These are phyloP conservation scores for Blastobotrys persicus DNA, from an alignment of 1,139 yeast genomes.

Conservation along the genomic window DNA sequence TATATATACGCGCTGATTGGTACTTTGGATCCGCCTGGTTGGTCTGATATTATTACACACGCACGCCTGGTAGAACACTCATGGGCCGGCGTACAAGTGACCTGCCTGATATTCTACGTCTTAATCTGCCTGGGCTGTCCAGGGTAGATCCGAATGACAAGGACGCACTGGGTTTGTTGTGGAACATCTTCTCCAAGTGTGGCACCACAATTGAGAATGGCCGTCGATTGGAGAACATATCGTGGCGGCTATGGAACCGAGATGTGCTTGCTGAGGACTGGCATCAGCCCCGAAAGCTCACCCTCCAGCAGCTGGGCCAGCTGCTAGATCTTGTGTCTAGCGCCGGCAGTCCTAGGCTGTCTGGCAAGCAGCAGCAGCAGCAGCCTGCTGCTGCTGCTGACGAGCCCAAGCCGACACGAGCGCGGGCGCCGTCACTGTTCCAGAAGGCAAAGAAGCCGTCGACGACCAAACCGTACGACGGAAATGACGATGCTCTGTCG, in stretches of 20 bases:
- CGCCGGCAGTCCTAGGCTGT: background rate
- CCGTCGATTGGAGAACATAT: slow-evolving; percentile 53
- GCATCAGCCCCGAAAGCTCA: slow-evolving; percentile 22
- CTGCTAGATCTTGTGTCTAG: slow-evolving; percentile 20
- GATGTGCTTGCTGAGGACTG: slow-evolving; percentile 33
- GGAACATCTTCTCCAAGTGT: slow-evolving; percentile 56
- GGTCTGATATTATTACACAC: background rate
- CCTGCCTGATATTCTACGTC: slow-evolving; percentile 6
- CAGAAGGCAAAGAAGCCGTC: slow-evolving; percentile 10
- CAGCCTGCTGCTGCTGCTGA: background rate
- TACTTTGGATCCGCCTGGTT: background rate
- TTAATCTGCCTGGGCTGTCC: slow-evolving; percentile 5
- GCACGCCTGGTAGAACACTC: background rate
- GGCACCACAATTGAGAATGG: slow-evolving; percentile 53
- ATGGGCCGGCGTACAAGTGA: slow-evolving; percentile 6
- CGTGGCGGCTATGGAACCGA: slow-evolving; percentile 58
- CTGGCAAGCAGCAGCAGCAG: background rate
- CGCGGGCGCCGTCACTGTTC: slow-evolving; percentile 15
- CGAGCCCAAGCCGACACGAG: background rate
- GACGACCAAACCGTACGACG: slow-evolving; percentile 12
- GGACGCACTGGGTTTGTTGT: slow-evolving; percentile 43
- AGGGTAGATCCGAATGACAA: slow-evolving; percentile 42
- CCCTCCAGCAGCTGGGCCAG: slow-evolving; percentile 28
- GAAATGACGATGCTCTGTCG: slow-evolving; percentile 17
- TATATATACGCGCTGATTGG: too few relatives aligned